Conservation (phyloP, 164 flowering plant genomes). For the Brasenia schreberi region DNA sequence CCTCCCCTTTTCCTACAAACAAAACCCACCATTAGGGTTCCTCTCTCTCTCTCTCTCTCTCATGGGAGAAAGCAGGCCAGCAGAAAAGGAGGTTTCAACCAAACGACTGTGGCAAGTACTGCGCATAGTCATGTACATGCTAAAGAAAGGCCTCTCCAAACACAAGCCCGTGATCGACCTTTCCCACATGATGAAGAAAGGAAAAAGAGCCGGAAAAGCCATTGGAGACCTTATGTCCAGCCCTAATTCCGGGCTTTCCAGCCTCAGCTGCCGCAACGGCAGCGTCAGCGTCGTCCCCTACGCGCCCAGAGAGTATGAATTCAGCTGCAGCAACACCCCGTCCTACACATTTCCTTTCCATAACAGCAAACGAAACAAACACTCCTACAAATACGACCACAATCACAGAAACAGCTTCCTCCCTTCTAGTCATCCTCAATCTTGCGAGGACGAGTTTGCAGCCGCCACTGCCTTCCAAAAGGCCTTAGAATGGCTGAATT, state of each 20-base stretch:
- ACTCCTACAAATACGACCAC: conserved; percentile 20
- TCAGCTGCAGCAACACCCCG: conserved; percentile 51
- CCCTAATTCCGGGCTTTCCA: conserved; percentile 22
- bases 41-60: neutral
- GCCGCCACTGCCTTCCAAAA: conserved; percentile 17
- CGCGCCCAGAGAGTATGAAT: conserved; percentile 34
- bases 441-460: conserved; percentile 14
- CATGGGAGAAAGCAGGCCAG: neutral
- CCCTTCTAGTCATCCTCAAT: conserved; percentile 1
- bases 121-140: conserved; percentile 29
- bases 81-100: conserved; percentile 9
- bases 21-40: neutral
- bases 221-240: conserved; percentile 19
- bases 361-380: conserved; percentile 22
- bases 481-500: conserved; percentile 38
- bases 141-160: conserved; percentile 43
- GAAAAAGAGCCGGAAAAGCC: conserved; percentile 29
- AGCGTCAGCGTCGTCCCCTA: conserved; percentile 20
- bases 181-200: conserved; percentile 39
- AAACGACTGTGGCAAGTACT: conserved; percentile 38
- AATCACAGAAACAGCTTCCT: conserved; percentile 3
- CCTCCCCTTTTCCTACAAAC: neutral
- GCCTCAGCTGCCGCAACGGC: conserved; percentile 19
- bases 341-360: conserved; percentile 22
- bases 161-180: conserved; percentile 37